These are phyloP conservation scores for Raffaelea deltoideospora DNA, from an alignment of 2,329 filamentous ascomycete species.

Conservation along the genomic window DNA sequence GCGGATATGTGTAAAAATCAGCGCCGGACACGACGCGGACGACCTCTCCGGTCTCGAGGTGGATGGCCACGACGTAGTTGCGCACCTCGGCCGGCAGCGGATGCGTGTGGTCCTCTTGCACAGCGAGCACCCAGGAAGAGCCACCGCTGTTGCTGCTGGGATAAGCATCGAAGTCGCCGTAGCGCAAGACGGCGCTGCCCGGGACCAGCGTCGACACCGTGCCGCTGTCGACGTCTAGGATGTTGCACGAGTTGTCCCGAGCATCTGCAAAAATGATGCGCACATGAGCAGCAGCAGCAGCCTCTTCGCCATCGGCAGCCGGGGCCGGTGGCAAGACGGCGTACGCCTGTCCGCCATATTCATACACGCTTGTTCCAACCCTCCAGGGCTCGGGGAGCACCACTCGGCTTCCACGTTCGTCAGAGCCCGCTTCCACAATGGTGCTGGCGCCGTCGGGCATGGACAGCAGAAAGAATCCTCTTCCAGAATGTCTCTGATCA, in stretches of 20 bases:
- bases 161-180: constrained; percentile 30
- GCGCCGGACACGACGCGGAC: constrained; percentile 24
- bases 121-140: constrained; percentile 32
- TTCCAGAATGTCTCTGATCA: constrained; percentile 6
- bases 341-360: constrained; percentile 34
- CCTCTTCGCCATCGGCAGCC: constrained; percentile 6
- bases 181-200: constrained; percentile 20
- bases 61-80: constrained; percentile 24
- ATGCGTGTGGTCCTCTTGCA: constrained; percentile 33
- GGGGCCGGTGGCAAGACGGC: constrained; percentile 23
- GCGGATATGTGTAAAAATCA: constrained; percentile 37
- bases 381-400: constrained; percentile 27
- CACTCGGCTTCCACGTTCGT: constrained; percentile 13
- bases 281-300: too few species aligned
- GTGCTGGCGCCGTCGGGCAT: constrained; percentile 23
- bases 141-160: constrained; percentile 10
- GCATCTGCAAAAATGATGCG: constrained; percentile 30
- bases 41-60: constrained; percentile 24
- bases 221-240: constrained; percentile 22
- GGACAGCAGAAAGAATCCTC: constrained; percentile 23
- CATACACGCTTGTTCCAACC: constrained; percentile 31
- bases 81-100: constrained; percentile 17
- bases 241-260: constrained; percentile 24
- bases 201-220: constrained; percentile 18
- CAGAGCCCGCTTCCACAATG: constrained; percentile 25